Evolutionary conservation across 1,284 basidiomycete genomes (phyloP), one percentile per base, ranked within the genome.

Genomic region (Malassezia brasiliensis): DNA sequence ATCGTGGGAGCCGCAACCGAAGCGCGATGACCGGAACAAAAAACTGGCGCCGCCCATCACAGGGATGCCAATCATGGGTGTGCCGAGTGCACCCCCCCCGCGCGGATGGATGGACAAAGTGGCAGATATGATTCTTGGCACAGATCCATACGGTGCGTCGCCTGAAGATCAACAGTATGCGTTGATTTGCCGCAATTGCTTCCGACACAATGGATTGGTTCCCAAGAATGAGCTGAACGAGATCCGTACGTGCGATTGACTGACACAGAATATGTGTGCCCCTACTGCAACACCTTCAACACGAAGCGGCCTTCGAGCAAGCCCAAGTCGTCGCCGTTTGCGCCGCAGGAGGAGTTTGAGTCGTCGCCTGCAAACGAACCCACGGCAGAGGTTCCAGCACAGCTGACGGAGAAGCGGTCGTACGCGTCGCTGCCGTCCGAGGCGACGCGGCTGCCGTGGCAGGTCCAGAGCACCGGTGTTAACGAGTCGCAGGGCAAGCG

Each of bases 171-270:
- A 75, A 57, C 67, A 69, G 53, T 98, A 91, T 68, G 94, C 93
- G 1, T 81, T 98, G 53, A 94, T 99, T 39, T 99, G 93, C 76
- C 83, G 84, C 57, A 85, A 85, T 64, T 98, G 93, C 74, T 93
- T 89, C 70, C 78, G 83, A 14, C 93, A 98, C 76, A 98, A 98
- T 68, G 93, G 93, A 0, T 80, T 99, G 9, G 87, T 93, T 4
- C 85, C 86, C 59, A 87, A 90, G 74, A 84, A 83, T 57, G 82
- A 88, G 75, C 94, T 88, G 83, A 85, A 89, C 67, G 84, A 88
- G 60, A 83, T 88, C 50, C 88, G 91, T 94, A 68, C 77, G 89
- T 83, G 3, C 19, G 19, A n/a, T 10, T 8, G 34, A 34, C 49
- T 52, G n/a, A 48, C 44, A 28, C 67, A 87, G 85, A 87, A 76